Base-by-base conservation (phyloP, 768 basidiomycete species). In the Lactarius trivialis region DNA sequence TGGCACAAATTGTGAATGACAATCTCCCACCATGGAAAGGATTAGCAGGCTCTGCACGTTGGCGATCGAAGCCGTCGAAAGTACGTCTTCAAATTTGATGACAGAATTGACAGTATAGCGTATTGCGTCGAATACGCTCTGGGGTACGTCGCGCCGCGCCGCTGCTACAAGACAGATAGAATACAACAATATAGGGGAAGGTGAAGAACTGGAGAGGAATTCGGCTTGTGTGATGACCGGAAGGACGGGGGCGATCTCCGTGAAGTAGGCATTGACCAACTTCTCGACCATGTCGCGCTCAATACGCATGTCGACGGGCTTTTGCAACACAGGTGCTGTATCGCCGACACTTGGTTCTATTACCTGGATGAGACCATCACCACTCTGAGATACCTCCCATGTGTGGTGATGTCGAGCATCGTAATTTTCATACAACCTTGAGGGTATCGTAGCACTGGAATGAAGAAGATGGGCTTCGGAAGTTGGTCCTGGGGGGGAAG, bases 81-180 rank as follows among this genome's bases (percentile, higher is more conserved):
- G 78, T 39, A 98, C 89, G 72, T 98, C 96, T 51, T 97, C 93
- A 21, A 82, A 79, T 75, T 94, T 89, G 71, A 98, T 88, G 52
- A 95, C 78, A 51, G 79, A 82, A 70, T 96, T 95, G 67, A 98
- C 92, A 12, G 89, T 83, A 65, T 84, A 87, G 63, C 96, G 85
- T 60, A 99, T 86, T 2, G 88, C 86, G 68, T 96, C 90, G 68
- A 98, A 97, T n/a, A 95, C 81, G 56, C 81, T 77, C 67, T 91
- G 86, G 3, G 93, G 88, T 5, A 91, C 85, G 63, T 91, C 86
- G 54, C 95, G 83, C 58, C 89, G 82, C 33, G 93, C 86, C 17
- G 91, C 90, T 21, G 95, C 91, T 45, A 98, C 86, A 33, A 93
- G 86, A 73, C 94, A 98, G 75, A 98, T 94, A 39, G 92, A 87